Conservation (phyloP, 352 stramenopile species). For the Pythium sukuiense region DNA sequence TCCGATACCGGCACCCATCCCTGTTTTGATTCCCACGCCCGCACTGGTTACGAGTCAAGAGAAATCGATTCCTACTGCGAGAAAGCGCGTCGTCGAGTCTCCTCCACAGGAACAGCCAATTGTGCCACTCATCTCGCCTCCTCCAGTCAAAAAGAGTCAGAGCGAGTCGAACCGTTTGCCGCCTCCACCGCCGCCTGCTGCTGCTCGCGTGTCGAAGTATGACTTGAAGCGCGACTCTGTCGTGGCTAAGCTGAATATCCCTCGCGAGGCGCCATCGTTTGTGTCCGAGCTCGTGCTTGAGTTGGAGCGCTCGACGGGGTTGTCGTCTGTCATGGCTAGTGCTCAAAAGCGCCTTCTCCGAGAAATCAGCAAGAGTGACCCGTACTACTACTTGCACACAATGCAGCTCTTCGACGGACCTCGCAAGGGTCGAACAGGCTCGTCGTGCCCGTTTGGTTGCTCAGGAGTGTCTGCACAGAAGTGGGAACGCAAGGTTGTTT, state of each 20-base stretch:
- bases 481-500: slow-evolving; percentile 71
- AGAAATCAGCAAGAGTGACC: slow-evolving; percentile 65
- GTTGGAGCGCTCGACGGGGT: slow-evolving; percentile 41
- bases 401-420: slow-evolving; percentile 23
- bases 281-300: slow-evolving; percentile 37
- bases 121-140: neutral
- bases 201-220: neutral
- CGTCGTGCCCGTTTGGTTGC: slow-evolving; percentile 60
- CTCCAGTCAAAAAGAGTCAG: neutral
- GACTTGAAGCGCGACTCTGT: neutral
- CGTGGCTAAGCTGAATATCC: slow-evolving; percentile 8
- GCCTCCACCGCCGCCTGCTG: neutral
- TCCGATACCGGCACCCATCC: neutral
- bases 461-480: slow-evolving; percentile 44
- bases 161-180: neutral
- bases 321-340: slow-evolving; percentile 67
- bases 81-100: neutral
- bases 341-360: slow-evolving; percentile 58
- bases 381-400: slow-evolving; percentile 71
- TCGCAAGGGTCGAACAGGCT: slow-evolving; percentile 13
- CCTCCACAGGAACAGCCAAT: neutral
- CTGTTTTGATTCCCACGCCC: neutral
- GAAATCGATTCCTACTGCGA: neutral
- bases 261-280: slow-evolving; percentile 17
- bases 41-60: neutral